Conservation (phyloP, 2,329 filamentous ascomycete genomes). For the Cladosporium sp. region DNA sequence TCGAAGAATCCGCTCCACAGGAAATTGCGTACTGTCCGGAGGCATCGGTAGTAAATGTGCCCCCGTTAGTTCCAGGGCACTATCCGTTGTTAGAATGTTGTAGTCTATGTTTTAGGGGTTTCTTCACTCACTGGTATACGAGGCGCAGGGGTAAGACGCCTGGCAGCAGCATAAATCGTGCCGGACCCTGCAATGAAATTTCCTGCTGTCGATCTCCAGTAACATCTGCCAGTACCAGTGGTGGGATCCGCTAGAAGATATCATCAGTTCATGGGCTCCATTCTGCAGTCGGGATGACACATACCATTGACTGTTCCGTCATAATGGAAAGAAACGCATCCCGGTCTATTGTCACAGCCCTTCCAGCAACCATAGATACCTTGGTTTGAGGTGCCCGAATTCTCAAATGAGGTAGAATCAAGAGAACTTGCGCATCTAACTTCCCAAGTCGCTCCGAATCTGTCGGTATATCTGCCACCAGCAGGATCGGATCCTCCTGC, state of each 20-base stretch:
- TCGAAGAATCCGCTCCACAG: not conserved
- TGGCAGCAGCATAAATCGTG: not conserved
- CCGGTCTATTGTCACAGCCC: constrained; percentile 17
- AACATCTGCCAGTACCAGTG: not conserved
- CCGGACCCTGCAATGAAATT: not conserved
- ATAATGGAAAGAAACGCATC: constrained; percentile 10
- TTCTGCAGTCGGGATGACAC: not conserved
- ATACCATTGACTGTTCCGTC: not conserved
- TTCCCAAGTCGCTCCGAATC: constrained; percentile 16
- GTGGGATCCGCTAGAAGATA: not conserved
- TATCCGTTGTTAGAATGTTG: not conserved
- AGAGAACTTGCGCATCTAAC: constrained; percentile 15
- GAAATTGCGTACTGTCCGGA: not conserved
- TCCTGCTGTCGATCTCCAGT: not conserved
- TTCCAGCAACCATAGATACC: constrained; percentile 20
- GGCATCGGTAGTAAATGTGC: not conserved
- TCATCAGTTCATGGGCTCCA: not conserved
- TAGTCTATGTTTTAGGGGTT: not conserved
- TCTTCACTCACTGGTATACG: not conserved
- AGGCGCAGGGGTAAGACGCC: not conserved
- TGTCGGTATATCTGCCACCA: constrained; percentile 17
- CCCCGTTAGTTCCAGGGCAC: not conserved
- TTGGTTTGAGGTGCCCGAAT: constrained; percentile 13
- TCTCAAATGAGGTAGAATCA: constrained; percentile 1
- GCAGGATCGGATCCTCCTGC: constrained; percentile 2